Evolutionary conservation across 2,329 filamentous ascomycete species (phyloP), one percentile per base, ranked within the genome.

Genomic region (Colletotrichum tabaci): DNA sequence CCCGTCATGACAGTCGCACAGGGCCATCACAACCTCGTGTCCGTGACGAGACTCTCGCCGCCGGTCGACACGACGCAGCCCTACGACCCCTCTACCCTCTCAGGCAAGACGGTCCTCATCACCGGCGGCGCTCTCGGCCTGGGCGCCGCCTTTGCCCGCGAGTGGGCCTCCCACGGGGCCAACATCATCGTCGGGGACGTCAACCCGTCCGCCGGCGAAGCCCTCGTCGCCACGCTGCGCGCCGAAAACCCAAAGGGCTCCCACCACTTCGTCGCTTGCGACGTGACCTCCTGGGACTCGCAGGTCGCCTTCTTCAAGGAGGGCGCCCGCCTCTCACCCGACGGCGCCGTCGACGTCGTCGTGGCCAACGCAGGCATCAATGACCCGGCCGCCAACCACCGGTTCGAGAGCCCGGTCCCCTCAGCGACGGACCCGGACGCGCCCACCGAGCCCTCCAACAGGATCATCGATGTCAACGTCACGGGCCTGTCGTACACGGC

Each of bases 291-390:
- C 73, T 93, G 90, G 90, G 82, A 89, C 53, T 88, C 87, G 7
- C 91, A 93, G 77, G 87, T 90, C 56, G 81, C 85, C 38, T 84
- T 93, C 65, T 94, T 93, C 84, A 87, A 88, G 55, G 80, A 85
- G 64, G 90, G 90, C 3, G 82, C 84, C 47, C 81, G 82, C 63
- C 80, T 88, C 66, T 90, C 88, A 71, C 85, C 85, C 0, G 84
- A 87, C 61, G 85, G 86, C 18, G 85, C 86, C 15, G 86, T 93
- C 73, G 90, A 93, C 79, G 83, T 86, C 23, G 90, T 92, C 5
- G 89, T 93, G 56, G 90, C 91, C 72, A 92, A 92, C 77, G 91
- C 91, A 0, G 92, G 91, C 57, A 87, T 93, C 74, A 83, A 85
- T 65, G 71, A 79, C 42, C 71, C 75, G n/a, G 67, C 67, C 55